Evolutionary conservation across 2,329 filamentous ascomycete genomes (phyloP), one percentile per base, ranked within the genome.

Genomic region (Diaporthe amygdali): DNA sequence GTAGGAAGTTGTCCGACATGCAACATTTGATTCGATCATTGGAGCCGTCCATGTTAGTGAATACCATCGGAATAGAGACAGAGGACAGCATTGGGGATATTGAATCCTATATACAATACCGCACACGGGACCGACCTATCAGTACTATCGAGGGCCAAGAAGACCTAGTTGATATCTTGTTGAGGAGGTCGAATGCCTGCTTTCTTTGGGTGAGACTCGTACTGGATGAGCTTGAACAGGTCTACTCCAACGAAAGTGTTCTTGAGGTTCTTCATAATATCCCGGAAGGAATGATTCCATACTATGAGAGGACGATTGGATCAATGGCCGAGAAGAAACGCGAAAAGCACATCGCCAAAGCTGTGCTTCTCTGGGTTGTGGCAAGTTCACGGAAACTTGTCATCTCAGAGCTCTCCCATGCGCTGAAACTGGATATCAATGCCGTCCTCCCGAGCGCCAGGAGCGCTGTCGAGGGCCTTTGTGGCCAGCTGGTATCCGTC

Each of bases 181-280:
- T 80, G 3, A 25, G 20, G 10, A 78, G 77, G 61, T 78, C 79
- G 5, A 73, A 74, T 30, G 78, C 75, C 6, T 80, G 72, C 37
- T 82, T 82, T 56, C 69, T 82, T 0, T 82, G 80, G 80, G 75
- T 77, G 2, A 39, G 64, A 12, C 71, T 82, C 3, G 80, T 81
- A 3, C 9, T 82, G 25, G 75, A 79, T 32, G 76, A 81, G 54
- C 73, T 82, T 1, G 72, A 76, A 34, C 55, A 74, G 5, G 74
- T 76, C 2, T 77, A 77, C 44, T 72, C 74, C 1, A 54, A 74
- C 2, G 74, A 78, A 34, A 76, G 75, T 7, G 77, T 79, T 22
- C 27, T 76, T n/a, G 27, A 75, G 20, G 74, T 80, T 25, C 76
- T 82, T 0, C 70, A 78, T 32, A 71, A 73, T 0, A 76, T 82